Evolutionary conservation across 768 basidiomycete genomes (phyloP), one percentile per base, ranked within the genome.

Genomic region (Mycena haematopus): DNA sequence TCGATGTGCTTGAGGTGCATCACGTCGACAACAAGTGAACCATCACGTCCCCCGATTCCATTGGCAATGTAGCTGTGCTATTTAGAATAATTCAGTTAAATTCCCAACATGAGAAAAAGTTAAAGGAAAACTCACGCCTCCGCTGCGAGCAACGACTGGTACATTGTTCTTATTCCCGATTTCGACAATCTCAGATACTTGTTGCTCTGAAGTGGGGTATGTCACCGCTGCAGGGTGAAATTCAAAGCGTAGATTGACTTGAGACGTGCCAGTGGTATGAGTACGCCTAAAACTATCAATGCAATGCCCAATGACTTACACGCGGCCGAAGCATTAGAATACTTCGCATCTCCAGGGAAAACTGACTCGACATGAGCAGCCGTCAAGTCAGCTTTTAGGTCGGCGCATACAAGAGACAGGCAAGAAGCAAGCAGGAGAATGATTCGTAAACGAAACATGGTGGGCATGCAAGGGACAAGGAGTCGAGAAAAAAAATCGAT

Each of bases 1-100:
- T 2, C 3, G 40, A 42, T 42, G 17, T 2, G 3, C 40, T 42
- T 42, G 17, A 42, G 15, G 2, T 19, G 2, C 3, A 2, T 42
- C 17, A 42, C 4, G 8, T 42, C 40, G 19, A 42, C 19, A n/a
- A 42, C 40, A 8, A 42, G 40, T n/a, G n/a, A n/a, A n/a, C n/a
- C n/a, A n/a, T n/a, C n/a, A n/a, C 40, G 19, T n/a, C 40, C 17
- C 19, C 40, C 40, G 14, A 42, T 2, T 19, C 40, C 40, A n/a
- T 42, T 42, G 19, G 81, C 81, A 13, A 81, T 79, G 62, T 85
- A 85, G 49, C 79, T 80, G 63, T 85, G 84, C 79, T 80, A 14
- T 46, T 40, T 5, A 27, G 4, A 13, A 24, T 42, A 38, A 38
- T 7, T 38, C 36, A 38, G 46, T 27, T 1, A 27, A 27, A 1